Percentiles rank a stretch among this genome's conserved stretches.
Conservation (phyloP, 805 yeast genomes). For the Starmerella potacharoeniae region DNA sequence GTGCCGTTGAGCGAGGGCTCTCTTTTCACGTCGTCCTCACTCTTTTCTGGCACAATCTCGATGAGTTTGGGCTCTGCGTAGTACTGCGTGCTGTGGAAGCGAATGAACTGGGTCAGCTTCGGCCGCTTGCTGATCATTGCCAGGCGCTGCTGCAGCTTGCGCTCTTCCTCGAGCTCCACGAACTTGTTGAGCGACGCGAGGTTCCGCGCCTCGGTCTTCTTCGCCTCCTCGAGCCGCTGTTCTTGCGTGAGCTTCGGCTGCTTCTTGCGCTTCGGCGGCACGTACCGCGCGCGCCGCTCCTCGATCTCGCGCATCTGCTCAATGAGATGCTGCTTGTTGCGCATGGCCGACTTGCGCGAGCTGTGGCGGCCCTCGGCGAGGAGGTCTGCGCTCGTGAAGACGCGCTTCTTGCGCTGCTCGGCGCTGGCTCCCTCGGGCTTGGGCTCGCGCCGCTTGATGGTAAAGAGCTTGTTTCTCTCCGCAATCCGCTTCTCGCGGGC, state of each 20-base stretch:
- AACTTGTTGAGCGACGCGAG: slow-evolving; percentile 60
- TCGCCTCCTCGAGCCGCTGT: slow-evolving; percentile 68
- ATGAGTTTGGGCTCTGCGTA: slow-evolving; percentile 5
- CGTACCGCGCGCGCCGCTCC: slow-evolving; percentile 37
- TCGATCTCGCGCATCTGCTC: slow-evolving; percentile 61
- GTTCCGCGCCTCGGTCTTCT: slow-evolving; percentile 72
- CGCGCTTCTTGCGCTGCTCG: slow-evolving; percentile 14
- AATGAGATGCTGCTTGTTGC: slow-evolving; percentile 64
- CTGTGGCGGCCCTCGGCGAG: slow-evolving; percentile 55
- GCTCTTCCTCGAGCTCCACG: slow-evolving; percentile 71
- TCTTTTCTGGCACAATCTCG: neutral
- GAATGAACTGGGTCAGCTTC: slow-evolving; percentile 48
- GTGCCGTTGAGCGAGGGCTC: neutral
- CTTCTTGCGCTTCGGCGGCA: slow-evolving; percentile 27
- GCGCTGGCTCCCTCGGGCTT: slow-evolving; percentile 13
- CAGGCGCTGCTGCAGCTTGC: slow-evolving; percentile 67
- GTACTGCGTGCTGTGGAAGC: slow-evolving; percentile 27
- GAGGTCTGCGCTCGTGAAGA: slow-evolving; percentile 16
- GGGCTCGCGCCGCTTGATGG: slow-evolving; percentile 30
- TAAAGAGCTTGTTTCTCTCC: slow-evolving; percentile 27
- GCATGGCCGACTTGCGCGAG: slow-evolving; percentile 63
- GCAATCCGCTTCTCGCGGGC: slow-evolving; percentile 23
- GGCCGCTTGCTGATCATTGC: slow-evolving; percentile 54
- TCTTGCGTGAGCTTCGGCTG: slow-evolving; percentile 46
- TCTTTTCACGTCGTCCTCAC: neutral